Evolutionary conservation across 805 yeast genomes (phyloP), one percentile per base, ranked within the genome.

Genomic region (Yamadazyma ubonensis): DNA sequence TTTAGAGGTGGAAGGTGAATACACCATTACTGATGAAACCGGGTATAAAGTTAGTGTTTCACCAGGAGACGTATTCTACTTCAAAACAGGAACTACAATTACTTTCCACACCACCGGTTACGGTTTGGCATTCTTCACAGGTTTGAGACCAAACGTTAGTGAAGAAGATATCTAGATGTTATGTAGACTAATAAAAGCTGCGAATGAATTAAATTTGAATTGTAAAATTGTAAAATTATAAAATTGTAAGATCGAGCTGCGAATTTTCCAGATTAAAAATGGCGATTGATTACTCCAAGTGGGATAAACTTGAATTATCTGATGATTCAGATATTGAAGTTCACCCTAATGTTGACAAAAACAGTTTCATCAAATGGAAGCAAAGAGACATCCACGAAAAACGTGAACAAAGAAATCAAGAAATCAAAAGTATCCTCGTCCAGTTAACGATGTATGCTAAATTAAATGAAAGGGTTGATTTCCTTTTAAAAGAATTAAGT

Each of bases 271-370:
- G n/a, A n/a, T n/a, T 23, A 10, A 23, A 23, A 6, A 86, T 86
- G 95, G 81, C 86, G 22, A 81, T 93, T 49, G 99, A 93, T 61
- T 93, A 93, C 65, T 88, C 96, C 8, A 93, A 91, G 59, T 93
- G 99, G 98, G 99, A 93, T 63, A 87, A 88, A 59, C 78, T 93
- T 43, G 99, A 93, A 61, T 69, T 93, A 28, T 87, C 96, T 15
- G 99, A 93, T 59, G 99, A 93, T 62, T 88, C 96, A 6, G 99
- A 93, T 55, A 71, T 93, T 35, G 99, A 93, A 56, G 98, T 91
- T 11, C 99, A 93, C 59, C 99, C 98, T 44, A 93, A 93, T 57
- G 99, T 93, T 22, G 99, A 93, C 61, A 93, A 93, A 59, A 70
- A 69, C 28, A 90, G 98, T 1, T 91, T 93, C 51, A 87, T 93